phyloP scores from a whole-genome alignment of 1,139 yeast genomes.

The Debaryomyces psychrophilus region DNA sequence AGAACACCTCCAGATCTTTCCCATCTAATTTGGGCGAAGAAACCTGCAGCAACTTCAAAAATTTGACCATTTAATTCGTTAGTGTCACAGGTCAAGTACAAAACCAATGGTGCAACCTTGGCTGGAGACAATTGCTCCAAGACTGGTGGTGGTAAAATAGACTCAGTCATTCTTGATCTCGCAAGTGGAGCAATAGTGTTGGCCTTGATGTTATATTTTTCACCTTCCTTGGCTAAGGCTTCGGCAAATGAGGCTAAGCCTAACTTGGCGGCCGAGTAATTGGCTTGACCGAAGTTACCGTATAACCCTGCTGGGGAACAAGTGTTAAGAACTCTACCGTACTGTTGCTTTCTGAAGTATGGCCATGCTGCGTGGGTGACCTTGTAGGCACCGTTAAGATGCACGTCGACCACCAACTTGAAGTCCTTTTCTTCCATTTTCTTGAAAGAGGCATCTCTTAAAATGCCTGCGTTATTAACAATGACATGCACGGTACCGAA shows the following conservation, averaged over 20 bases:
- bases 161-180: conserved; percentile 94
- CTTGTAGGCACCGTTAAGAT: conserved; percentile 85
- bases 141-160: conserved; percentile 81
- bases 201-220: conserved; percentile 76
- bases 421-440: conserved; percentile 85
- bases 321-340: conserved; percentile 88
- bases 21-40: conserved; percentile 92
- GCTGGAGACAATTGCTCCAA: conserved; percentile 83
- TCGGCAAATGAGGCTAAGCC: conserved; percentile 91
- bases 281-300: conserved; percentile 97
- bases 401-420: conserved; percentile 80
- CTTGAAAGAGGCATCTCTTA: conserved; percentile 75
- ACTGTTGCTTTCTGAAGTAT: conserved; percentile 77
- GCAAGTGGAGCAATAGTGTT: conserved; percentile 95
- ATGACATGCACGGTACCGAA: conserved; percentile 90
- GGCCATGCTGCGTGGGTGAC: conserved; percentile 95
- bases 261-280: conserved; percentile 92
- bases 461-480: conserved; percentile 93
- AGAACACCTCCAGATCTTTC: conserved; percentile 87
- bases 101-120: conserved; percentile 87
- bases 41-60: conserved; percentile 94
- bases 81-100: conserved; percentile 72
- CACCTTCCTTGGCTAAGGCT: conserved; percentile 94
- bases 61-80: conserved; percentile 68
- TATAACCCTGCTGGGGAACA: conserved; percentile 96